Evolutionary conservation across 148 eudicot species (phyloP), one percentile per base, ranked within the genome.

Genomic region (Camellia japonica): DNA sequence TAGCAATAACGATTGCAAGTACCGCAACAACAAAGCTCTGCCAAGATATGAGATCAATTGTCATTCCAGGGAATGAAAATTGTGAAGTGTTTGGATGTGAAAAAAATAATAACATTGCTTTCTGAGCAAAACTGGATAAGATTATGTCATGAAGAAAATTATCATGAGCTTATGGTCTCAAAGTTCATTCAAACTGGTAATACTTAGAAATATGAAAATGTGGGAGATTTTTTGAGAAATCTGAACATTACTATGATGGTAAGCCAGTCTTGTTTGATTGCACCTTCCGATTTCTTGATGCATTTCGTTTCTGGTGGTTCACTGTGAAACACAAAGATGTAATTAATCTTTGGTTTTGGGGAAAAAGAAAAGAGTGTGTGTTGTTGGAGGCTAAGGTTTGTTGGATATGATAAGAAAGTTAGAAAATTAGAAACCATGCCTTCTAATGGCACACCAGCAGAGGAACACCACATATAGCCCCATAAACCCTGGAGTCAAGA

Each of bases 381-480:
- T 71, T 0, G 0, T 7, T 42, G 15, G 55, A 56, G 10, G 58
- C 15, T 54, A 52, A 72, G 23, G 55, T 71, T 49, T 74, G 46
- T 14, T 38, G 61, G 41, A 15, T 44, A 19, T 74, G 41, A 58
- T 41, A 58, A 58, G 7, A 74, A 44, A 61, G 41, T 15, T 5
- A 38, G 64, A 30, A 58, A 51, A 18, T 30, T 20, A 76, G 67
- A 75, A 61, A 69, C 20, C 84, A 65, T 88, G 79, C 98, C 98
- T 94, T 87, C 98, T 83, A 77, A 94, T 87, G 82, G 98, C 98
- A 68, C 91, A 92, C 98, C 98, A 94, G 85, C 98, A 94, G 80
- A 94, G 87, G 74, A 89, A 94, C 43, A 90, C 98, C 47, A 94
- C 80, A 86, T 94, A 94, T 63, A 94, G 90, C 76, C 98, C 97